Evolutionary conservation across 2,329 filamentous ascomycete genomes (phyloP).

Genomic region (Leptographium lundbergii): DNA sequence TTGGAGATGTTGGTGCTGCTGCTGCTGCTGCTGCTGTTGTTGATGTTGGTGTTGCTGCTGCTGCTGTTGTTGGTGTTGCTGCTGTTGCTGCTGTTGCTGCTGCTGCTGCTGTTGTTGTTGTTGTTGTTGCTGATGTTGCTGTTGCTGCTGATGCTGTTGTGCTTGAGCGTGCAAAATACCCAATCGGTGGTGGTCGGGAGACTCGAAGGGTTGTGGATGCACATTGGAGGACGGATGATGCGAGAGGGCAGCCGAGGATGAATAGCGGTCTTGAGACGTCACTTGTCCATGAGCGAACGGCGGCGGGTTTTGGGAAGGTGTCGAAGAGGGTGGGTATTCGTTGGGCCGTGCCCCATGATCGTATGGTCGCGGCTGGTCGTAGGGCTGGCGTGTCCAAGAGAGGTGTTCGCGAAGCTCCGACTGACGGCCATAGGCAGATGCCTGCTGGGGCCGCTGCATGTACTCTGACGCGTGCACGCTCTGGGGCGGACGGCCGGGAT

Average conservation of each 20-base stretch:
- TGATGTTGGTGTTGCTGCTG: not conserved
- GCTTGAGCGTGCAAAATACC: constrained; percentile 17
- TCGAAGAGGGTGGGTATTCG: constrained; percentile 34
- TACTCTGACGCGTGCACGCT: constrained; percentile 29
- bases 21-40: not conserved
- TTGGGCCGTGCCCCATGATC: constrained; percentile 25
- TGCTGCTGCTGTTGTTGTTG: constrained; percentile 10
- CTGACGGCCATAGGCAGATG: constrained; percentile 29
- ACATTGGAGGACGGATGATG: constrained; percentile 20
- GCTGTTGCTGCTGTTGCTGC: not conserved
- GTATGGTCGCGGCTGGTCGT: constrained; percentile 30
- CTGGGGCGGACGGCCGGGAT: constrained; percentile 23
- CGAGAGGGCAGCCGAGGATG: constrained; percentile 16
- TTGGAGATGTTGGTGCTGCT: constrained; percentile 2
- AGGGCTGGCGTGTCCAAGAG: constrained; percentile 25
- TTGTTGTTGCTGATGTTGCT: constrained; percentile 6
- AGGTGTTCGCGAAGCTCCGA: constrained; percentile 27
- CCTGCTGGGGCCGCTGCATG: constrained; percentile 21
- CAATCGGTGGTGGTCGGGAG: constrained; percentile 35
- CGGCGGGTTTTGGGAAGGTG: constrained; percentile 19
- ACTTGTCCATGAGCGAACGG: constrained; percentile 22
- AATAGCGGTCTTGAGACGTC: constrained; percentile 27
- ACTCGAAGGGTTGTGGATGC: constrained; percentile 30
- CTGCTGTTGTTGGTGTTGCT: constrained; percentile 12
- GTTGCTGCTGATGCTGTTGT: not conserved